Conservation (phyloP, 768 basidiomycete species). For the Rhodotorula diobovata region DNA sequence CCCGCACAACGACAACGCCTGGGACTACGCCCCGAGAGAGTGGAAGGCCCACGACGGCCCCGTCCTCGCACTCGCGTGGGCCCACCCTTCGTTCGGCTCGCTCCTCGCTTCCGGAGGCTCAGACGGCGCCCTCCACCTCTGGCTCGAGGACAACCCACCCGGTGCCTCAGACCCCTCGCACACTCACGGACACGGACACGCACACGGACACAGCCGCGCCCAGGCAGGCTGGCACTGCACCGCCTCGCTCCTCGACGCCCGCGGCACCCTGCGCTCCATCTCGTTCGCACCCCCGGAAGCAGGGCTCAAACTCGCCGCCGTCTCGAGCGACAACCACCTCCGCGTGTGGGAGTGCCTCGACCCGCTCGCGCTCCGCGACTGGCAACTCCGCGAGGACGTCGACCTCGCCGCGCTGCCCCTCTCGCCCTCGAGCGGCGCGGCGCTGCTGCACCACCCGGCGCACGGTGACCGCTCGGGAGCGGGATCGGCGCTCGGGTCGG, state of each 20-base stretch:
- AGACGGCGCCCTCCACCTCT: constrained; percentile 86
- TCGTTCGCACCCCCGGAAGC: constrained; percentile 84
- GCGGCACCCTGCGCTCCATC: constrained; percentile 75
- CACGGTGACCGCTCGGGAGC: neutral
- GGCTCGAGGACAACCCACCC: constrained; percentile 59
- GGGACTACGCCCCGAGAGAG: constrained; percentile 5
- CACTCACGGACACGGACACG: neutral
- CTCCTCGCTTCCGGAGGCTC: constrained; percentile 82
- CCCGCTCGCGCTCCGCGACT: constrained; percentile 55
- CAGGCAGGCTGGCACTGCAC: constrained; percentile 61
- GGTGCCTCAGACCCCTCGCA: no score
- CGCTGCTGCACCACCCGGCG: constrained; percentile 6
- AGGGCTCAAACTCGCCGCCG: constrained; percentile 81
- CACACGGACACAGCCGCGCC: neutral
- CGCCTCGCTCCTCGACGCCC: constrained; percentile 71
- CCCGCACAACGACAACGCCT: neutral
- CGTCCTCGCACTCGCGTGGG: constrained; percentile 77
- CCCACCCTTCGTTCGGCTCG: constrained; percentile 85
- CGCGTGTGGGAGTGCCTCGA: constrained; percentile 88
- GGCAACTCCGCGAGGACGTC: constrained; percentile 72
- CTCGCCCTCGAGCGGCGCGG: constrained; percentile 34
- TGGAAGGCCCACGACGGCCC: constrained; percentile 89
- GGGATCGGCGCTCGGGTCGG: neutral
- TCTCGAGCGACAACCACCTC: constrained; percentile 79
- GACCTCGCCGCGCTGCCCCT: constrained; percentile 60